phyloP scores from a whole-genome alignment of 2,329 filamentous ascomycete species.

The Beauveria scarabaeidicola region DNA sequence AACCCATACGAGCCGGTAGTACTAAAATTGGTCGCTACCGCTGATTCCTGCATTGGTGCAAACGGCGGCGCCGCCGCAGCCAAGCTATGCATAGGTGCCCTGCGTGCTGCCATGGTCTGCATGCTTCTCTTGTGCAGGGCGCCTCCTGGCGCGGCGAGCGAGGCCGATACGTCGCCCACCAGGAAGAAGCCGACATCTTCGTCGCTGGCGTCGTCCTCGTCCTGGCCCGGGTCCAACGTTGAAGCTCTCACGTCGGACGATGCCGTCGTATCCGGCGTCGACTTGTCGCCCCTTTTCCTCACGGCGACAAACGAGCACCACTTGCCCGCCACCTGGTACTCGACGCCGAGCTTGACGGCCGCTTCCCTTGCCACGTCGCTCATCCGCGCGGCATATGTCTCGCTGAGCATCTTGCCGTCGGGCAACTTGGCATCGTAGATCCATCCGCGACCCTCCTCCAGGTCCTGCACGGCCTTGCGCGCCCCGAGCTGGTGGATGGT shows the following conservation, averaged over 20 bases:
- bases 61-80: neutral
- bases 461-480: conserved; percentile 56
- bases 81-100: no score
- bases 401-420: conserved; percentile 34
- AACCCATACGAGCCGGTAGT: neutral
- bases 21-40: neutral
- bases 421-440: conserved; percentile 41
- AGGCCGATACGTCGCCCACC: neutral
- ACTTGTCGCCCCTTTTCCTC: neutral
- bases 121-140: neutral
- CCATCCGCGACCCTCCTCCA: conserved; percentile 65
- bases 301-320: conserved; percentile 69
- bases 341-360: conserved; percentile 55
- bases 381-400: conserved; percentile 42
- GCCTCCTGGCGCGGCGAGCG: neutral
- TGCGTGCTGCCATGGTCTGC: neutral
- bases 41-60: neutral
- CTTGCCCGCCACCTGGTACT: conserved; percentile 59
- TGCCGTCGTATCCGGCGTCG: neutral
- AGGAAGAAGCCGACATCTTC: neutral
- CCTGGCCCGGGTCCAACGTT: neutral
- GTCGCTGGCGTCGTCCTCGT: neutral
- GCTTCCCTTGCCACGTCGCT: conserved; percentile 55
- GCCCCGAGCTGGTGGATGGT: conserved; percentile 65
- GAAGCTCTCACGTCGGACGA: neutral